A percentile compares a stretch with the other conserved stretches of the same genome.
Evolutionary conservation across 202 grass and related monocot species (phyloP).

Genomic region (Schoenoplectus triqueter): DNA sequence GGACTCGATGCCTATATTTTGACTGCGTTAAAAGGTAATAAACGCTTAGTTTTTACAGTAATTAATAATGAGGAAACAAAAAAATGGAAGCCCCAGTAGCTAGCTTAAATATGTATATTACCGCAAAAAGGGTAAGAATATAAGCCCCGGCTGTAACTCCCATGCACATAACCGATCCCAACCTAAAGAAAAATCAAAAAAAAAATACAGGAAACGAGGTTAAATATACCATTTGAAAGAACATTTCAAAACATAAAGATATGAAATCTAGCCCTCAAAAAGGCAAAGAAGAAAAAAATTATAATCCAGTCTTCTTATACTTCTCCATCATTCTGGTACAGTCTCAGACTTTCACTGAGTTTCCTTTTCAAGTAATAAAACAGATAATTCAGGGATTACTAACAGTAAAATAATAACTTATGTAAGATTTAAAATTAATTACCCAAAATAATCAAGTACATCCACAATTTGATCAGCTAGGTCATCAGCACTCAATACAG

Average conservation of each 20-base stretch:
- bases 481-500: slow-evolving; percentile 67
- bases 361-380: not conserved
- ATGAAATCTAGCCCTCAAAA: not conserved
- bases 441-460: slow-evolving; percentile 93
- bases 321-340: slow-evolving; percentile 30
- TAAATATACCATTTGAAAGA: slow-evolving; percentile 22
- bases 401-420: slow-evolving; percentile 24
- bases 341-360: not conserved
- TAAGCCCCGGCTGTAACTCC: slow-evolving; percentile 93
- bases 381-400: not conserved
- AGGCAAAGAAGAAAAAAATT: slow-evolving; percentile 4
- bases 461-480: slow-evolving; percentile 82
- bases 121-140: slow-evolving; percentile 84
- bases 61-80: slow-evolving; percentile 28
- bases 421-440: slow-evolving; percentile 32
- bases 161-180: slow-evolving; percentile 90
- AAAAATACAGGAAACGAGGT: slow-evolving; percentile 40
- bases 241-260: slow-evolving; percentile 25
- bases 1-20: slow-evolving; percentile 74
- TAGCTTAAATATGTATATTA: slow-evolving; percentile 46
- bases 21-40: slow-evolving; percentile 47
- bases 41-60: slow-evolving; percentile 18
- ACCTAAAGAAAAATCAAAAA: slow-evolving; percentile 49
- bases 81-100: slow-evolving; percentile 11
- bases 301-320: not conserved